A percentile compares a stretch with the other conserved stretches of the same genome.
These are phyloP conservation scores for Naganishia antarctica DNA, from an alignment of 768 basidiomycete species.

Conservation along the genomic window DNA sequence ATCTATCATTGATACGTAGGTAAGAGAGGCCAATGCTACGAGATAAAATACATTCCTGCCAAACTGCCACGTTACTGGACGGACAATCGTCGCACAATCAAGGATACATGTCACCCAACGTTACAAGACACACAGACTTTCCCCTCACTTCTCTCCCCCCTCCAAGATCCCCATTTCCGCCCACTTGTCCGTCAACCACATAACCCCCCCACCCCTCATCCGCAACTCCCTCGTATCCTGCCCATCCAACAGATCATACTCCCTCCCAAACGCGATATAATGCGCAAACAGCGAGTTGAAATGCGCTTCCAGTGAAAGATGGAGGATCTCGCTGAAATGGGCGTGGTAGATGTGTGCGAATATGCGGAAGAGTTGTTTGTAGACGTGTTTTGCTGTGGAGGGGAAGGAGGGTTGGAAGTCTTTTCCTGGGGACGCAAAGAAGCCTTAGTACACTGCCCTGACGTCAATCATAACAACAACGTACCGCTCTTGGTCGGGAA, in stretches of 20 bases:
- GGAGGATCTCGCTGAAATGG: conserved; percentile 77
- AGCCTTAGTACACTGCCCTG: too few relatives aligned
- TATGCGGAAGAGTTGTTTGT: conserved; percentile 91
- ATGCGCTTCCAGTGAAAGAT: conserved; percentile 81
- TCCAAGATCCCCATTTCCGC: conserved; percentile 85
- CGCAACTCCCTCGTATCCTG: conserved; percentile 66
- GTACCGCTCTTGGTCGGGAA: conserved; percentile 94
- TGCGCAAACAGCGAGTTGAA: conserved; percentile 98
- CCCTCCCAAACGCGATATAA: conserved; percentile 89
- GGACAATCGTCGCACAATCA: too few relatives aligned
- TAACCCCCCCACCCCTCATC: conserved; percentile 57
- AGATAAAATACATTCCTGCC: too few relatives aligned
- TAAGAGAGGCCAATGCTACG: too few relatives aligned
- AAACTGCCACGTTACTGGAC: too few relatives aligned
- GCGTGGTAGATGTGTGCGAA: conserved; percentile 97
- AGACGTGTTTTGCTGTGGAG: conserved; percentile 80
- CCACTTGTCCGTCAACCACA: conserved; percentile 81
- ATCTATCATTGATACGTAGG: too few relatives aligned
- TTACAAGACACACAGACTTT: too few relatives aligned
- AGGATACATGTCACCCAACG: too few relatives aligned
- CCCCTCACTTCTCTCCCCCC: conserved; percentile 11
- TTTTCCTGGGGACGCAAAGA: conserved; percentile 59
- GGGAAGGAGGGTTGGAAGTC: conserved; percentile 85
- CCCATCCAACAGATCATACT: conserved; percentile 83
- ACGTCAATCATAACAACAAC: conserved; percentile 30